Evolutionary conservation across 805 yeast genomes (phyloP), one percentile per base, ranked within the genome.

Genomic region (Candida fluviatilis): DNA sequence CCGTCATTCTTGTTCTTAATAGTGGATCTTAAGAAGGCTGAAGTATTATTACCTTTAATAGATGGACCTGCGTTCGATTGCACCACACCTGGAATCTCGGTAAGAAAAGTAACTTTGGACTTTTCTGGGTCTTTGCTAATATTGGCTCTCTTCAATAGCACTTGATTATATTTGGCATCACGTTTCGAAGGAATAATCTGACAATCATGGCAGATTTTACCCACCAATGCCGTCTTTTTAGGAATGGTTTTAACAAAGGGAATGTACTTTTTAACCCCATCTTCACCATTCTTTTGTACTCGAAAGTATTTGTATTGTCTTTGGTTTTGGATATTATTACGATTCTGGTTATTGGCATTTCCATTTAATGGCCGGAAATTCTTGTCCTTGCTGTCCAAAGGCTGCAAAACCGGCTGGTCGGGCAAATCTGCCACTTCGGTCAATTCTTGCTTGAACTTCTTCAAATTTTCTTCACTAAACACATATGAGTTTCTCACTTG

Each of bases 181-280:
- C 69, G 65, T 51, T 79, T 76, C 4, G 88, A 77, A 10, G 98
- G 97, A 36, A 84, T 76, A 15, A 87, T 81, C 50, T 84, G 86
- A 59, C 97, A 90, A 57, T 93, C 99, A 57, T 93, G 97, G 40
- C 82, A 84, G 19, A 91, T 82, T 26, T 89, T 86, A 27, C 99
- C 99, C 10, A 79, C 75, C 25, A 93, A 62, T 2, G 89, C 76
- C 0, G 99, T 90, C 51, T 86, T 85, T 80, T 66, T 89, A 0
- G 96, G 95, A 39, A 88, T 86, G 1, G 95, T 85, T 58, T 82
- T 84, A 10, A 87, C 90, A 57, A 78, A 86, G 10, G 95, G 95
- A n/a, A 82, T 74, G 44, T 69, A 76, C 52, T 80, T 60, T 38
- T 47, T 50, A n/a, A 42, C 43, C 31, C 57, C 45, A 40, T 48